phyloP scores from a whole-genome alignment of 495 filamentous ascomycete genomes.

The Hypoxylon rickii region DNA sequence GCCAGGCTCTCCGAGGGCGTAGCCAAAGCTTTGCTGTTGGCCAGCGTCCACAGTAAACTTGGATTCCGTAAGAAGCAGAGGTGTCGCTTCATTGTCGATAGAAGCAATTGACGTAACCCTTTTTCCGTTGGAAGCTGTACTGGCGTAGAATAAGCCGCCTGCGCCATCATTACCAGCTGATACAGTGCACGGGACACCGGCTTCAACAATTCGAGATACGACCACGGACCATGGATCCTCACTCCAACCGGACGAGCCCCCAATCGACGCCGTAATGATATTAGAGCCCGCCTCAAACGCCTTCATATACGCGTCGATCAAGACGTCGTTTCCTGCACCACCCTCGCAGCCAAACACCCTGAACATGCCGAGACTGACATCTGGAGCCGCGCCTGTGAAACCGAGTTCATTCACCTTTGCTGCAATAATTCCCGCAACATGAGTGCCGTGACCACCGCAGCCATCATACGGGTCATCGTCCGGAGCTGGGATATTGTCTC shows the following conservation, averaged over 20 bases:
- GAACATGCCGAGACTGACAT: constrained; percentile 58
- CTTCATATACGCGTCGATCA: constrained; percentile 60
- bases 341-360: constrained; percentile 59
- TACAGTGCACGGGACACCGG: constrained; percentile 59
- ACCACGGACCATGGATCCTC: constrained; percentile 60
- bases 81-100: constrained; percentile 52
- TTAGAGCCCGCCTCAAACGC: constrained; percentile 62
- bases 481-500: constrained; percentile 47
- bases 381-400: constrained; percentile 60
- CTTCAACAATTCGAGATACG: constrained; percentile 58
- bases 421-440: constrained; percentile 60
- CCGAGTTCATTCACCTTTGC: constrained; percentile 55
- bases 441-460: constrained; percentile 53
- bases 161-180: constrained; percentile 61
- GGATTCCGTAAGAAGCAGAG: constrained; percentile 46
- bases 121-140: constrained; percentile 57
- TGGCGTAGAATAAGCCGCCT: constrained; percentile 58
- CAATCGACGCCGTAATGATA: constrained; percentile 64
- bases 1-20: constrained; percentile 45
- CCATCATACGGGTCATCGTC: constrained; percentile 51
- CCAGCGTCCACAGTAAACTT: constrained; percentile 39
- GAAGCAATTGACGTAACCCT: constrained; percentile 58
- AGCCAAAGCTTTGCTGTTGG: constrained; percentile 40
- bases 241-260: constrained; percentile 58
- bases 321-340: constrained; percentile 54